These are phyloP conservation scores for Ceratocystis destructans DNA, from an alignment of 2,329 filamentous ascomycete species.

Conservation along the genomic window DNA sequence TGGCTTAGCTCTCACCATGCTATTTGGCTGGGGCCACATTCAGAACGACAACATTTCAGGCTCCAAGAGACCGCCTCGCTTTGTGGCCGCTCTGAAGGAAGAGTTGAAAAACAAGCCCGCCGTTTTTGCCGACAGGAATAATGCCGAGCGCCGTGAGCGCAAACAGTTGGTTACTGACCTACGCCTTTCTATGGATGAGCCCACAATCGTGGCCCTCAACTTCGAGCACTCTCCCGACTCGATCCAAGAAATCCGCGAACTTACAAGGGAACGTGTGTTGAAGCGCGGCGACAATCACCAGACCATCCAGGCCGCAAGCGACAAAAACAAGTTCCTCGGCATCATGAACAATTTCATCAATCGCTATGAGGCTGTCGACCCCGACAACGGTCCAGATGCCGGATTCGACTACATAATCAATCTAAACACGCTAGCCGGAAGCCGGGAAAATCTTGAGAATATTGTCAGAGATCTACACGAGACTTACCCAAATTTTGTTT, in stretches of 20 bases:
- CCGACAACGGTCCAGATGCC: constrained; percentile 55
- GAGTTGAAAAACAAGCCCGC: constrained; percentile 51
- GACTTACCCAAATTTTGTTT: constrained; percentile 65
- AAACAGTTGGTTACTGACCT: constrained; percentile 77
- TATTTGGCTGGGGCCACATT: constrained; percentile 85
- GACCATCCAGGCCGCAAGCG: constrained; percentile 78
- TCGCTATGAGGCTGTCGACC: constrained; percentile 68
- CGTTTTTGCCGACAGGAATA: constrained; percentile 88
- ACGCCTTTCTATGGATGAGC: constrained; percentile 43
- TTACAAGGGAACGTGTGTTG: constrained; percentile 68
- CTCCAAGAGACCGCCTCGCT: constrained; percentile 54
- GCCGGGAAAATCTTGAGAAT: constrained; percentile 72
- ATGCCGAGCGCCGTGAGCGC: constrained; percentile 76
- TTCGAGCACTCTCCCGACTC: constrained; percentile 73
- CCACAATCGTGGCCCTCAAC: constrained; percentile 70
- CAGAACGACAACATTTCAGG: constrained; percentile 94
- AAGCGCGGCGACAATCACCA: constrained; percentile 91
- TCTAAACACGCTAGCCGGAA: constrained; percentile 63
- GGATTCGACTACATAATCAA: constrained; percentile 76
- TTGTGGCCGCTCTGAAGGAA: constrained; percentile 56
- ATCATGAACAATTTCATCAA: constrained; percentile 93
- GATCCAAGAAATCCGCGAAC: constrained; percentile 55
- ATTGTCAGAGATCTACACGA: constrained; percentile 57
- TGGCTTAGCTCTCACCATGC: constrained; percentile 61
- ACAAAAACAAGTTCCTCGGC: constrained; percentile 57